Evolutionary conservation across 2,329 filamentous ascomycete genomes (phyloP), one percentile per base, ranked within the genome.

Genomic region (Fusarium falciforme): DNA sequence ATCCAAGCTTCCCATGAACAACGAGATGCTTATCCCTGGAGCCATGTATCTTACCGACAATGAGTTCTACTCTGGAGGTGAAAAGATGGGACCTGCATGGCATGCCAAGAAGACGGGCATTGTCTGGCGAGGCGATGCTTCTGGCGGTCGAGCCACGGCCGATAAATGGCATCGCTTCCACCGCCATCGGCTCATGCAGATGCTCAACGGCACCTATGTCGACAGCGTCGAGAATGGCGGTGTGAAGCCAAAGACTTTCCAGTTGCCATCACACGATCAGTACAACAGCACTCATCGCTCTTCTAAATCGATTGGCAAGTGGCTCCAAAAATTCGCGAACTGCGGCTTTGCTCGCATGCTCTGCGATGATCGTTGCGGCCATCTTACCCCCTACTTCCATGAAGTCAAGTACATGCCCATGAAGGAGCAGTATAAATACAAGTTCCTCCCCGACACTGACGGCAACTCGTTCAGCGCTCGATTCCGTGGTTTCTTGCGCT

Each of bases 361-460:
- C 31, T 88, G 87, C 75, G 70, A 78, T 2, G 74, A 77, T 38
- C 78, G 81, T 22, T 88, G 86, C 78, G 78, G 78, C 35, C 86
- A 85, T 67, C 71, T 86, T 29, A 68, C 78, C 10, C 80, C 83
- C 9, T 80, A 83, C 73, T 84, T 84, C 72, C 66, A 74, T 25
- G 65, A 79, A 8, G 76, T 81, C 5, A 67, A 80, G 0, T 67
- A 77, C 33, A 78, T 84, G 57, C 80, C 83, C 49, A 87, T 89
- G 82, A 82, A 81, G 64, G 78, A 86, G 58, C 86, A 89, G 73
- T 89, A 88, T 76, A 68, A 76, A n/a, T 83, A 87, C 82, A 94
- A 94, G 79, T 93, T 89, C 76, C 85, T 94, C 1, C 88, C 91
- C 0, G 92, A 94, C 77, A 87, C 93, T 52, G 93, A 94, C 79